Evolutionary conservation across 257 asterid species (phyloP), one percentile per base, ranked within the genome.

Genomic region (Penstemon newberryi): DNA sequence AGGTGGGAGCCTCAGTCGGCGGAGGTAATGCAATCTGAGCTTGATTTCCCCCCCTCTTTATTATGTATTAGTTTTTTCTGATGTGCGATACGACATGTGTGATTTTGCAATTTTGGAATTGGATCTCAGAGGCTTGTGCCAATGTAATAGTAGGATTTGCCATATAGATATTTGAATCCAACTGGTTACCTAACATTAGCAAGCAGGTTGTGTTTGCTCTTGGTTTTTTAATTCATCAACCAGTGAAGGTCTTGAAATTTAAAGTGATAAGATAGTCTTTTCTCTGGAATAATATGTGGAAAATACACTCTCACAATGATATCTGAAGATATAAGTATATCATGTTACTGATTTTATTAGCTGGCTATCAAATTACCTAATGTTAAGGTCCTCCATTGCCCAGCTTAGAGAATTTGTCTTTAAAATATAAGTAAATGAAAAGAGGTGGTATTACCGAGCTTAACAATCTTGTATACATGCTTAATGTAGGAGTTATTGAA

Each of bases 1-100:
- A 70, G 79, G 64, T 93, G 99, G 99, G 97, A 93, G 78, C 99
- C 99, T 38, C 73, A 77, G 74, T 93, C 99, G 1, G 83, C 80
- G 56, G 89, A 93, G 99, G 99, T 90, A 15, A 83, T 67, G 56
- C 19, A 74, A 57, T 67, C 38, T 37, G 73, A 63, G 76, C 76
- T 68, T 49, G 37, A 41, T 56, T 76, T 19, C 54, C 40, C 40
- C 3, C 47, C 60, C 49, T 47, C 44, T 60, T 8, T 18, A 19
- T 44, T 67, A 39, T 49, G 49, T 55, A 2, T 63, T 74, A 25
- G 36, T n/a, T 4, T 67, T 61, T 64, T 38, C 33, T 61, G 42
- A 33, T 45, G 18, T 56, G 2, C 13, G 58, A 25, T 15, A 8
- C 47, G 39, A 66, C 25, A 53, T 47, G 44, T 57, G 54, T n/a